phyloP scores from a whole-genome alignment of 768 basidiomycete species.

The Pleurotus sapidus region DNA sequence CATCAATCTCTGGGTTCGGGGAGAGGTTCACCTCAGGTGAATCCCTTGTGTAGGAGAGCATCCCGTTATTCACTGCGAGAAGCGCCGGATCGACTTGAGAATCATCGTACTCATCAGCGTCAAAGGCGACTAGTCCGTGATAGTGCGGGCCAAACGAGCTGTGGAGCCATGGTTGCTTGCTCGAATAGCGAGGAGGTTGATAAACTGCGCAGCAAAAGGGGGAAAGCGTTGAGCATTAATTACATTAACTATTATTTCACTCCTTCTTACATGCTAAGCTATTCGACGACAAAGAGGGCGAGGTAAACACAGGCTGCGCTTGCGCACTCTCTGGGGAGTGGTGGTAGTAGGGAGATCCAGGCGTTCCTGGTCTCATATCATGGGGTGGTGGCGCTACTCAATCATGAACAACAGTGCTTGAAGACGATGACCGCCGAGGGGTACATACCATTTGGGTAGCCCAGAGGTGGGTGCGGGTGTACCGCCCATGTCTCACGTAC shows the following conservation, averaged over 20 bases:
- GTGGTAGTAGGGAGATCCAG: conserved; percentile 1
- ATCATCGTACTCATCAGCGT: background rate
- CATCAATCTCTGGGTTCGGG: background rate
- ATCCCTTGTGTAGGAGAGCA: background rate
- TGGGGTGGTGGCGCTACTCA: conserved; percentile 3
- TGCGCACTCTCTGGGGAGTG: background rate
- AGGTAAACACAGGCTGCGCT: background rate
- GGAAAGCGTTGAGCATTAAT: conserved; percentile 7
- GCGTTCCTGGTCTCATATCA: conserved; percentile 8
- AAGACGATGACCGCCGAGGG: background rate
- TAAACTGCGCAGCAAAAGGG: background rate
- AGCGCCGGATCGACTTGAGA: conserved; percentile 2
- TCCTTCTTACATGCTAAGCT: conserved; percentile 69
- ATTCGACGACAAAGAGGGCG: conserved; percentile 25
- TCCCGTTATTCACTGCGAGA: background rate
- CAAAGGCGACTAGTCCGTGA: background rate
- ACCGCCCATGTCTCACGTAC: conserved; percentile 15
- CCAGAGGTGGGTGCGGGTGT: background rate
- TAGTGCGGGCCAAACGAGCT: background rate
- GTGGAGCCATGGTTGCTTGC: background rate
- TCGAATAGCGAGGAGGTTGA: background rate
- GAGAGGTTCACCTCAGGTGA: background rate
- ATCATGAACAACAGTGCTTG: background rate
- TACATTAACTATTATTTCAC: conserved; percentile 5
- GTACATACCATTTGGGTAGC: conserved; percentile 10